Conservation (phyloP, 2,329 filamentous ascomycete species). For the Colletotrichum shisoi region DNA sequence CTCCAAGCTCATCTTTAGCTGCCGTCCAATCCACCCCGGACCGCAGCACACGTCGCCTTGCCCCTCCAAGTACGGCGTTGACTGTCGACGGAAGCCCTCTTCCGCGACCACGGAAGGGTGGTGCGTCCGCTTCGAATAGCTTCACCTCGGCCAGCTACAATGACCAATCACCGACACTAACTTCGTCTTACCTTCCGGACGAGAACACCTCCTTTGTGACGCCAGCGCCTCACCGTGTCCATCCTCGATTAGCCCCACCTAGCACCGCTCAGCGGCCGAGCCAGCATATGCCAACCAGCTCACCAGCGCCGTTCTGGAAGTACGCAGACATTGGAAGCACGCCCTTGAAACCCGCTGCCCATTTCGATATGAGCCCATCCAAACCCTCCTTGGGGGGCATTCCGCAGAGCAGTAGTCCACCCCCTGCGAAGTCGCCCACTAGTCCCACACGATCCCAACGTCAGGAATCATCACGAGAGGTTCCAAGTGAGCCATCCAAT, state of each 20-base stretch:
- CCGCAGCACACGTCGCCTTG: slow-evolving; percentile 51
- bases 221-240: slow-evolving; percentile 75
- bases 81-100: slow-evolving; percentile 69
- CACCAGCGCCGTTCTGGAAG: slow-evolving; percentile 88
- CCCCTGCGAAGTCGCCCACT: slow-evolving; percentile 61
- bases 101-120: slow-evolving; percentile 63
- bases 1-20: slow-evolving; percentile 59
- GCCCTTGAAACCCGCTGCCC: slow-evolving; percentile 62
- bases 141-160: slow-evolving; percentile 60
- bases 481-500: slow-evolving; percentile 41
- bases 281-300: slow-evolving; percentile 85
- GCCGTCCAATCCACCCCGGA: slow-evolving; percentile 67
- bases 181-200: slow-evolving; percentile 69
- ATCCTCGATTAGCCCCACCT: slow-evolving; percentile 78
- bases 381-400: slow-evolving; percentile 53
- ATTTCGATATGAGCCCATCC: slow-evolving; percentile 67
- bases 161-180: slow-evolving; percentile 67
- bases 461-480: slow-evolving; percentile 40
- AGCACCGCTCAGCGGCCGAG: slow-evolving; percentile 83
- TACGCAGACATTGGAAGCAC: slow-evolving; percentile 80
- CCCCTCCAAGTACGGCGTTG: slow-evolving; percentile 47
- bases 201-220: slow-evolving; percentile 71
- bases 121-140: slow-evolving; percentile 54
- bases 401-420: slow-evolving; percentile 67
- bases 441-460: slow-evolving; percentile 55